Percentiles rank a stretch among this genome's conserved stretches.
Conservation (phyloP, 345 rosid genomes). For the Eucalyptus polyanthemos region DNA sequence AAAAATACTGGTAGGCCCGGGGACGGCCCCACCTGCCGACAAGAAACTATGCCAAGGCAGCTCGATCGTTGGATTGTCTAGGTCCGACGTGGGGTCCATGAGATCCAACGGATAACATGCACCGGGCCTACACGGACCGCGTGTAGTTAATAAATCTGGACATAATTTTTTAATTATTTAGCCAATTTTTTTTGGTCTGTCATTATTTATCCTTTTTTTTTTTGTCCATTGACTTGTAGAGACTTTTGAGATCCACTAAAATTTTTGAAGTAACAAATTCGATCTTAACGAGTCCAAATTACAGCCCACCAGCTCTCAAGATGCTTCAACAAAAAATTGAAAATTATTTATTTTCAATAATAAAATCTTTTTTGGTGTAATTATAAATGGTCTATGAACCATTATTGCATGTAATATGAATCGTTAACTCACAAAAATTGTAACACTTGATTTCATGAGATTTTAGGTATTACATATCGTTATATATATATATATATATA, state of each 20-base stretch:
- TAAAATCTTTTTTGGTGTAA: not conserved
- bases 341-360: not conserved
- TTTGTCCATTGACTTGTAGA: not conserved
- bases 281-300: not conserved
- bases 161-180: not conserved
- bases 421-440: not conserved
- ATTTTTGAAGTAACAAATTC: not conserved
- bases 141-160: not conserved
- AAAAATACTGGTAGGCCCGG: not conserved
- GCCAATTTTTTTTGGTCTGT: not conserved
- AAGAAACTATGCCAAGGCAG: not conserved
- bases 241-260: not conserved
- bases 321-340: not conserved
- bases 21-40: not conserved
- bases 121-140: not conserved
- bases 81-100: not conserved
- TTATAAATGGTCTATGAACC: not conserved
- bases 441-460: not conserved
- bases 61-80: not conserved
- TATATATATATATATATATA: too few relatives aligned
- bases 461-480: not conserved
- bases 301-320: not conserved
- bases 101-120: not conserved
- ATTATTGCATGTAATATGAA: not conserved
- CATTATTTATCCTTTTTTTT: not conserved